phyloP scores from a whole-genome alignment of 2,329 filamentous ascomycete genomes.

The Daldinia sp. region DNA sequence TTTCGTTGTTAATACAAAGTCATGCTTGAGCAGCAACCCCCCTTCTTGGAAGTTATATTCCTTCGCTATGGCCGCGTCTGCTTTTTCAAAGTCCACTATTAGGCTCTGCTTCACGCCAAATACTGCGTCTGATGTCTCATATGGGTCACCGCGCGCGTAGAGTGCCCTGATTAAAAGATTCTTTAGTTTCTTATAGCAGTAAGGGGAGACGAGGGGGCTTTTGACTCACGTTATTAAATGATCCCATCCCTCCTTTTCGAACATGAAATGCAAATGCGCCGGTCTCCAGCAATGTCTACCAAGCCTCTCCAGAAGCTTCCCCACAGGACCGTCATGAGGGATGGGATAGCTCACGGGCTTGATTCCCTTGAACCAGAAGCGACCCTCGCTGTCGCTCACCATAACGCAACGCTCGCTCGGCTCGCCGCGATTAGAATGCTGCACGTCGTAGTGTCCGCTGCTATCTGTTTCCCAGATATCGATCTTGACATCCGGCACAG shows the following conservation, averaged over 20 bases:
- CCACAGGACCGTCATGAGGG: slow-evolving; percentile 84
- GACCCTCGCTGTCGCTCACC: slow-evolving; percentile 72
- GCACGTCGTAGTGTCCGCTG: slow-evolving; percentile 83
- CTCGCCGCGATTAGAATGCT: slow-evolving; percentile 67
- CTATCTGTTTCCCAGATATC: slow-evolving; percentile 89
- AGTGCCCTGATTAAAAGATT: slow-evolving; percentile 63
- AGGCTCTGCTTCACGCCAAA: slow-evolving; percentile 87
- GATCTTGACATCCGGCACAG: slow-evolving; percentile 72
- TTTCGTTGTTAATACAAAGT: slow-evolving; percentile 80
- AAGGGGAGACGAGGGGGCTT: neutral
- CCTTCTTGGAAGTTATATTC: slow-evolving; percentile 72
- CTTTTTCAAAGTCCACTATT: slow-evolving; percentile 68
- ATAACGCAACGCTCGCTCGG: slow-evolving; percentile 79
- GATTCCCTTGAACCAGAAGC: slow-evolving; percentile 87
- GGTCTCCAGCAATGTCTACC: slow-evolving; percentile 81
- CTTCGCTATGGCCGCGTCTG: slow-evolving; percentile 60
- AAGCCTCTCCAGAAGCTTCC: slow-evolving; percentile 70
- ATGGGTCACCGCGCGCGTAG: slow-evolving; percentile 79
- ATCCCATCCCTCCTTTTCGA: slow-evolving; percentile 80
- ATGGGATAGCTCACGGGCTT: slow-evolving; percentile 87
- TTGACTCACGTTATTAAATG: slow-evolving; percentile 78
- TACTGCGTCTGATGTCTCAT: slow-evolving; percentile 84
- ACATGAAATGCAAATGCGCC: slow-evolving; percentile 88
- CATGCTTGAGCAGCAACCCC: slow-evolving; percentile 70
- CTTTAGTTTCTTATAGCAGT: neutral